Evolutionary conservation across 129 eudicot genomes (phyloP), one percentile per base, ranked within the genome.

Genomic region (Helianthus tuberosus): DNA sequence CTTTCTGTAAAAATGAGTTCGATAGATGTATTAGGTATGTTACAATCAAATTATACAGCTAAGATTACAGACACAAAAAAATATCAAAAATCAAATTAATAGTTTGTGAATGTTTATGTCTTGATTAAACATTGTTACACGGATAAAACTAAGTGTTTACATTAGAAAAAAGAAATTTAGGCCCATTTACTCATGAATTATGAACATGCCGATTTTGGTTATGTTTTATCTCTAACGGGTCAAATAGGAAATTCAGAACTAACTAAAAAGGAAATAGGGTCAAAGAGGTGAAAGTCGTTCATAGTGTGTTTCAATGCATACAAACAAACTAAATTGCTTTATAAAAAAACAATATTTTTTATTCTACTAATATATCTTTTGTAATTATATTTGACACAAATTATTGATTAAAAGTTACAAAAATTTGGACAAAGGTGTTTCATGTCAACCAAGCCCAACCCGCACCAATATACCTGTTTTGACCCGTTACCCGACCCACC

Each of bases 1-100:
- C 94, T 87, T 93, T 93, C 98, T 93, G 95, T 43, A 71, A 29
- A 11, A 70, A 71, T 39, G 23, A 52, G 43, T 39, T 36, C 53
- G 51, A 53, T 29, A 48, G 36, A 73, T 58, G 48, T 73, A 73
- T n/a, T 79, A 54, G 27, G 62, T 23, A 53, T 61, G 76, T 61
- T 74, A 68, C 61, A 60, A 51, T 15, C 20, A 25, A 49, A 49
- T 27, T n/a, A 29, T 29, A 60, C 44, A 38, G 13, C 46, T 64
- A 1, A 55, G 14, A 32, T 5, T 43, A 7, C 25, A 27, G 17
- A 52, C 15, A 70, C 32, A 69, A 81, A 11, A 39, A 53, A 15
- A 23, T 39, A 13, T 11, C 23, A 23, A 35, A 17, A 15, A 47
- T 44, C 23, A 10, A 17, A 52, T 59, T 11, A 64, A 75, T 36